Evolutionary conservation across 768 basidiomycete species (phyloP), one percentile per base, ranked within the genome.

Genomic region (Trametes cubensis): DNA sequence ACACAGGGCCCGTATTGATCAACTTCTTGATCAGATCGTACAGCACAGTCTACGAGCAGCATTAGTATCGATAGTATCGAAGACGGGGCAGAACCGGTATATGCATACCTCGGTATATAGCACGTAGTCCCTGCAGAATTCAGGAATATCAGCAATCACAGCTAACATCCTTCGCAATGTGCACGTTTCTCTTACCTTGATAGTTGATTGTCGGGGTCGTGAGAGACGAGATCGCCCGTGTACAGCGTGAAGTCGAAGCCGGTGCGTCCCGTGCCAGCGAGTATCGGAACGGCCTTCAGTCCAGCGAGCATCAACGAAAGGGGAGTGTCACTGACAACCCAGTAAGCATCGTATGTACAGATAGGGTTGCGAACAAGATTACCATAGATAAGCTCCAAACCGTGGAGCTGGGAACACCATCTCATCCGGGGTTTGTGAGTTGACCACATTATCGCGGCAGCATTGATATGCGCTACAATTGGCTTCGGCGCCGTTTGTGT

Each of bases 141-240:
- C 15, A 64, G 20, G 20, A 38, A 11, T 5, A 6, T 34, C 34
- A 34, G 34, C 34, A 34, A 2, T 2, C 34, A 11, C 21, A 25
- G 20, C 13, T 30, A n/a, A n/a, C 15, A 7, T 20, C 8, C 53
- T 8, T 26, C 41, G 13, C 4, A 23, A 56, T 52, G 44, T 42
- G 15, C 7, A 26, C 7, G 26, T 14, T 42, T 26, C 20, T 63
- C 79, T 62, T 60, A 83, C 85, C 85, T 80, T 8, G 84, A 86
- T 39, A 85, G 73, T 67, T 91, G 83, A 57, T 83, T 84, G 41
- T 84, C 81, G 14, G 82, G 74, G 71, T 92, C 90, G 70, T 92
- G 90, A 6, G 86, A 83, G 44, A 90, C 82, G 44, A 92, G 71
- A 70, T 92, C 90, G 26, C 90, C 90, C 0, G 90, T 92, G 69